Evolutionary conservation across 352 stramenopile species (phyloP).

Genomic region (Globisporangium abappressorium): DNA sequence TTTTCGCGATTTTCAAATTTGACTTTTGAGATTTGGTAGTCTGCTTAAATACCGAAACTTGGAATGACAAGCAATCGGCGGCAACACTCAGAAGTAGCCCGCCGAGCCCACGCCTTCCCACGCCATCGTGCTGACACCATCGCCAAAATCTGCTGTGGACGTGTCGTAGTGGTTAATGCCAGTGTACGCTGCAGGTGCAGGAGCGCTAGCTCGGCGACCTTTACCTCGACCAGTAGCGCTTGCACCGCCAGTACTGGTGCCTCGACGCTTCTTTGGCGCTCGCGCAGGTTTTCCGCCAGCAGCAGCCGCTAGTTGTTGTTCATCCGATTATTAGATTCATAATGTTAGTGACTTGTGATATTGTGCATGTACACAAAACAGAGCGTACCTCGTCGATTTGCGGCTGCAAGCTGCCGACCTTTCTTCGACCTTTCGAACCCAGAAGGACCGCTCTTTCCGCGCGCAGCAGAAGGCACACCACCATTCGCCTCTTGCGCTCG

Average conservation of each 20-base stretch:
- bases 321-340: not conserved
- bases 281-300: conserved; percentile 4
- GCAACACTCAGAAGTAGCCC: conserved; percentile 44
- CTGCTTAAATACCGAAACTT: not conserved
- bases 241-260: not conserved
- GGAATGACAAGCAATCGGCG: not conserved
- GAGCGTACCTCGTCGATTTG: conserved; percentile 10
- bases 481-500: conserved; percentile 18
- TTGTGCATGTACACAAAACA: not conserved
- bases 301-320: not conserved
- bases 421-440: not conserved
- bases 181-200: conserved; percentile 20
- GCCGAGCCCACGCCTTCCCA: conserved; percentile 72
- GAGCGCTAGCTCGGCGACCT: conserved; percentile 10
- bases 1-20: not conserved
- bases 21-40: not conserved
- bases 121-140: conserved; percentile 60
- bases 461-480: not conserved
- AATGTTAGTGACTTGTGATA: not conserved
- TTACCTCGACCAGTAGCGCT: not conserved
- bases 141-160: conserved; percentile 37
- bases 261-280: conserved; percentile 13
- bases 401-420: not conserved
- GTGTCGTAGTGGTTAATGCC: conserved; percentile 64
- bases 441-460: conserved; percentile 20